Base-by-base conservation (phyloP, 352 stramenopile genomes). In the Globisporangium irregulare region DNA sequence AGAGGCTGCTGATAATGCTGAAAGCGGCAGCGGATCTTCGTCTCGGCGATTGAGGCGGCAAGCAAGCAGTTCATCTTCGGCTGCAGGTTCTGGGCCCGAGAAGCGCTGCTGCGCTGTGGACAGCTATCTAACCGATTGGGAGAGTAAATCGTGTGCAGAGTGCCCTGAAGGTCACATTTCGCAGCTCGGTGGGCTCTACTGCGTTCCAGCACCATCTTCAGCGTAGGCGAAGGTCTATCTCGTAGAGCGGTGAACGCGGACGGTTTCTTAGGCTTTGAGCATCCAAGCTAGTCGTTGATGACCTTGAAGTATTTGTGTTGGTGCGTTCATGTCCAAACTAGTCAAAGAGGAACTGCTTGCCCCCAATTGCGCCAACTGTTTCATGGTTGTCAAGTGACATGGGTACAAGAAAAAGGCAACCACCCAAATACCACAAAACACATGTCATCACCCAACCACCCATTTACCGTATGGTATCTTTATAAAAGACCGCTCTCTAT, bases 171-270 rank as follows among this genome's bases (percentile, higher is more conserved):
- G 29, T 5, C 29, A 61, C 15, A 12, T 24, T 29, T 43, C 55
- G 55, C 29, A 61, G 55, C 55, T 61, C 55, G 20, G 55, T 3
- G 29, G 29, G 29, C 55, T 61, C 3, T 59, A 61, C 20, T 46
- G 55, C 55, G 20, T 36, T 4, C 5, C 54, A 34, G n/a, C 54
- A 24, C 20, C 29, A 1, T 43, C 55, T 24, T 61, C 18, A 20
- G n/a, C 20, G 27, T 41, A 46, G 29, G n/a, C 34, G 53, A 43
- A 41, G 54, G 32, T 10, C 32, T 8, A 38, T 38, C 32, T 38
- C 0, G 32, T 12, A 12, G 32, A 38, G 32, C 32, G 7, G 7
- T 38, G 32, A 38, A 38, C 5, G 32, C 1, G 32, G 32, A 38
- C 4, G 29, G 0, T 14, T 43, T 18, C 10, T 12, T 8, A 43